Evolutionary conservation across 2,329 filamentous ascomycete genomes (phyloP), one percentile per base, ranked within the genome.

Genomic region (Colletotrichum limetticola): DNA sequence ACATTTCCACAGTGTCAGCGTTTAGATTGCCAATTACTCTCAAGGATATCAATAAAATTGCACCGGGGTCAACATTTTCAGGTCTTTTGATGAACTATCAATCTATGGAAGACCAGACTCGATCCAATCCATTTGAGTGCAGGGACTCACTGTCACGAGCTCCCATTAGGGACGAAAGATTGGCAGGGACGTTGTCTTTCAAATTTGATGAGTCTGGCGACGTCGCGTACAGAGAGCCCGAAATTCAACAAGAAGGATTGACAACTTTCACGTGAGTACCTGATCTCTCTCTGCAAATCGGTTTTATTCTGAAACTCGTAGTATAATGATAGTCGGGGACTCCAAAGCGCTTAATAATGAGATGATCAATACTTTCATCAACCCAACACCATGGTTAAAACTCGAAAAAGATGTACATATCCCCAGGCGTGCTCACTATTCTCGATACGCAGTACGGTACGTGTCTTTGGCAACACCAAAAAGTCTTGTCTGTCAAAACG

Each of bases 41-140:
- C 16, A n/a, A 49, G 6, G 19, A 49, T 0, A 49, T 49, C 4
- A 49, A 49, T 0, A 49, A 49, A 0, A 49, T 49, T n/a, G 42
- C 42, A 9, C 42, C 19, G 0, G 42, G 19, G 8, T 49, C 42
- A 49, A 49, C 0, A 49, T 49, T 49, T 9, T 49, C 42, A n/a
- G 8, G 6, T n/a, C 16, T 49, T 49, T 11, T 49, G 19, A 49
- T n/a, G 42, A 0, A 49, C 6, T 3, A n/a, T 7, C 42, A 49
- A 11, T 49, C 7, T 1, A 49, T 49, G 16, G 19, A 49, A 1
- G 42, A 49, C 1, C 6, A n/a, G 16, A 49, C 19, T 19, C 6
- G 19, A n/a, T 0, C 19, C 42, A 1, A 16, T 1, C 1, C 1
- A n/a, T 49, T 0, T 0, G 19, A 7, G 8, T 0, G 42, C 19